Evolutionary conservation across 257 asterid species (phyloP), one percentile per base, ranked within the genome.

Genomic region (Przewalskia tangutica): DNA sequence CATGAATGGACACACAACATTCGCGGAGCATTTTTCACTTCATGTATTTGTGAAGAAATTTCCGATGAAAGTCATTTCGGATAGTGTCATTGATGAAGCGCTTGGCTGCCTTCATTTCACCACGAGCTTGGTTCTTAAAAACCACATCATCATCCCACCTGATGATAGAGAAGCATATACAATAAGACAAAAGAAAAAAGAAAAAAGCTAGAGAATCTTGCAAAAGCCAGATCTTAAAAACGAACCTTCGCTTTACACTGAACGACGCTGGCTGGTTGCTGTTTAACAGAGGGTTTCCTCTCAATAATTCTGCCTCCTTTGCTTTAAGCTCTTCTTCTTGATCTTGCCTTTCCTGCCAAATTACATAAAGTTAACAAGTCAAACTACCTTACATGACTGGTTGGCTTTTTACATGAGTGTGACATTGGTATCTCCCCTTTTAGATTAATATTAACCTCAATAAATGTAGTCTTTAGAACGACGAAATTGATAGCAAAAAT

Each of bases 121-220:
- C 98, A 11, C 99, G 95, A 73, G 98, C 91, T 86, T 96, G 99
- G 86, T 96, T 96, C 93, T 96, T 94, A 89, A 96, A 96, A 71
- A 96, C 98, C 83, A 96, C 99, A 84, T 96, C 97, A 88, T 94
- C 99, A 73, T 96, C 98, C 99, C 98, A 96, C 90, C 97, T 95
- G 88, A 70, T 82, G 10, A 83, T 6, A 59, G 55, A 59, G 50
- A 11, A 70, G 7, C 58, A n/a, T 36, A 50, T 18, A 5, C 12
- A 12, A 44, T 70, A 14, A n/a, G 18, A 18, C n/a, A 0, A 1
- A 27, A 27, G 32, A 27, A 27, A 27, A 27, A 27, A 11, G 6
- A 44, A 18, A 11, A 44, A 16, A 18, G 11, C 38, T 2, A 6
- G 4, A 11, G 56, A 10, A 18, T 71, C 78, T 71, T 71, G 46